phyloP scores from a whole-genome alignment of 352 stramenopile genomes.

The Phytophthora cajani region DNA sequence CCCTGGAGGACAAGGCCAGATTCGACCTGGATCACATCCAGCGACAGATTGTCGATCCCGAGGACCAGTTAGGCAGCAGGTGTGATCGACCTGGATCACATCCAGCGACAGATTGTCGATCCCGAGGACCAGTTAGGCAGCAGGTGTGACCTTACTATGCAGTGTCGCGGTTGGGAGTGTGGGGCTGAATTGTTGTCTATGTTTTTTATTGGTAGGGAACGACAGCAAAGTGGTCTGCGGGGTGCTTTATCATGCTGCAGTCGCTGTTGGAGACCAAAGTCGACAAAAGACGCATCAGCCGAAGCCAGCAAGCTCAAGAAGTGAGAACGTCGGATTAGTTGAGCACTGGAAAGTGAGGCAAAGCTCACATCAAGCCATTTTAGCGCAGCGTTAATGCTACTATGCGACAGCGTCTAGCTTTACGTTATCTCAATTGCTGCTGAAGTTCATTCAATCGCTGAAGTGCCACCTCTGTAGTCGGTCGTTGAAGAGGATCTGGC shows the following conservation, averaged over 20 bases:
- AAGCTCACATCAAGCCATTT: no score
- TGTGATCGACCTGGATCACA: slow-evolving; percentile 12
- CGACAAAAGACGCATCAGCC: not conserved
- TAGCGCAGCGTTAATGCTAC: no score
- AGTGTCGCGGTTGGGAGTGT: not conserved
- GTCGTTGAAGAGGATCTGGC: no score
- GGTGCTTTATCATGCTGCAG: not conserved
- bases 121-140: slow-evolving; percentile 5
- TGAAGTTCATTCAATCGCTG: no score
- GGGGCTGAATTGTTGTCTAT: not conserved
- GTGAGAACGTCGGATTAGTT: no score
- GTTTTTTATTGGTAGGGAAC: not conserved
- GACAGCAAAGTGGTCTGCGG: not conserved
- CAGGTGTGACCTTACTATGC: not conserved
- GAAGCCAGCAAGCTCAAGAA: no score
- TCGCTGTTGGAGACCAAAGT: not conserved
- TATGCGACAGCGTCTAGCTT: no score
- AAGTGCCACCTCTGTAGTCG: no score
- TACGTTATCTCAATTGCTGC: no score
- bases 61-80: slow-evolving; percentile 2
- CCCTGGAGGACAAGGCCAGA: slow-evolving; percentile 10
- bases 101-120: slow-evolving; percentile 14
- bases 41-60: slow-evolving; percentile 12
- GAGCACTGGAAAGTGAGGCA: no score
- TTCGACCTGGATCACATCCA: slow-evolving; percentile 17